phyloP scores from a whole-genome alignment of 2,329 filamentous ascomycete genomes.

The Trichothecium sympodiale region DNA sequence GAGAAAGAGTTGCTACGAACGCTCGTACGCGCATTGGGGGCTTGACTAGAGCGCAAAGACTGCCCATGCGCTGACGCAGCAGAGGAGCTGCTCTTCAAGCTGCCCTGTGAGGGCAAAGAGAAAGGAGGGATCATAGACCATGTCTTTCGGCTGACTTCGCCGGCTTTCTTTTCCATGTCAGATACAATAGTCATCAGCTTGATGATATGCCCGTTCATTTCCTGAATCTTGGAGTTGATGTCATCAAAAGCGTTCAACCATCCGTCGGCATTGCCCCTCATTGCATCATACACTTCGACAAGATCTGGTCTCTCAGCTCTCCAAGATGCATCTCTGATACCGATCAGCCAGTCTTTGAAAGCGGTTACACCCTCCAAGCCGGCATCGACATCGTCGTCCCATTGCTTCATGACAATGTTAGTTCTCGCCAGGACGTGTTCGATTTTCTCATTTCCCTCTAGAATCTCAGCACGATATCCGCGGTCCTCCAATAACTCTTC shows the following conservation, averaged over 20 bases:
- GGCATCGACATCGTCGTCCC: slow-evolving; percentile 66
- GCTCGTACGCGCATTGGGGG: slow-evolving; percentile 6
- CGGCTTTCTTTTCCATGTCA: slow-evolving; percentile 79
- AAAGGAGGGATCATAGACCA: slow-evolving; percentile 23
- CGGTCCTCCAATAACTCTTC: slow-evolving; percentile 81
- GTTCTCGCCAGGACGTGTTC: slow-evolving; percentile 82
- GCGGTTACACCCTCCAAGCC: slow-evolving; percentile 67
- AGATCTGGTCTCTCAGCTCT: slow-evolving; percentile 51
- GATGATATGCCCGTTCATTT: slow-evolving; percentile 57
- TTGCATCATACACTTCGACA: slow-evolving; percentile 69
- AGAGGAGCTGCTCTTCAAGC: slow-evolving; percentile 1
- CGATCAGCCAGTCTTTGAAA: slow-evolving; percentile 63
- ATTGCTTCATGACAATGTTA: slow-evolving; percentile 62
- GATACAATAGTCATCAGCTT: slow-evolving; percentile 67
- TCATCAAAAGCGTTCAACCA: slow-evolving; percentile 76
- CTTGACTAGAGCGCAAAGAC: slow-evolving; percentile 3
- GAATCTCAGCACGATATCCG: slow-evolving; percentile 68
- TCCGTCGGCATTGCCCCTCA: slow-evolving; percentile 86
- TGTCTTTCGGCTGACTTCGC: slow-evolving; percentile 68
- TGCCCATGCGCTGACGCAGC: slow-evolving; percentile 3
- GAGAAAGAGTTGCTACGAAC: slow-evolving; percentile 9
- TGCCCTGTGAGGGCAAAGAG: slow-evolving; percentile 1
- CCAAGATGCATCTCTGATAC: slow-evolving; percentile 51
- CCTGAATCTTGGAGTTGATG: slow-evolving; percentile 60
- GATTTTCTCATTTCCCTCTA: slow-evolving; percentile 82